A percentile compares a stretch with the other conserved stretches of the same genome.
Evolutionary conservation across 345 rosid genomes (phyloP).

Genomic region (Sisymbrium irio): DNA sequence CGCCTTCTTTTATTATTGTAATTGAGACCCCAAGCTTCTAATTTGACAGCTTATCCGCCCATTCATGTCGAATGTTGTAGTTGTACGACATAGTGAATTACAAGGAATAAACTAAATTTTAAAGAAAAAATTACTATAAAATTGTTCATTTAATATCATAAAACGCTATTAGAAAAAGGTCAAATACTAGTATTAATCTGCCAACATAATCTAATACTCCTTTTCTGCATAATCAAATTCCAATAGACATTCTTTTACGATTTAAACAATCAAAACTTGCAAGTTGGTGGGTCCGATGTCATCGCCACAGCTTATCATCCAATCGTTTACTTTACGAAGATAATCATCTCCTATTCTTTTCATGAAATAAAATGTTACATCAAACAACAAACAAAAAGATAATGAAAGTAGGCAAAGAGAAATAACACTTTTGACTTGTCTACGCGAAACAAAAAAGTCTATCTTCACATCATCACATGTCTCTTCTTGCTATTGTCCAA

Average conservation of each 20-base stretch:
- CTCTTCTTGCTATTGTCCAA: not conserved
- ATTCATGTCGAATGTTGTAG: not conserved
- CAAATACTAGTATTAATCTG: no score
- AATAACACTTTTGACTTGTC: slow-evolving; percentile 13
- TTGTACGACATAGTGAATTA: not conserved
- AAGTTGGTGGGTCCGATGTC: slow-evolving; percentile 19
- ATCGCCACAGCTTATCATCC: not conserved
- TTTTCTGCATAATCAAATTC: not conserved
- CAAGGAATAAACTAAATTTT: no score
- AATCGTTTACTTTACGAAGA: not conserved
- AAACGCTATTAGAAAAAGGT: no score
- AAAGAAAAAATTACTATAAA: not conserved
- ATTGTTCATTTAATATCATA: not conserved
- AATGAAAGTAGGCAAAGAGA: not conserved
- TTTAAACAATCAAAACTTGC: not conserved
- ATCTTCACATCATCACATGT: not conserved
- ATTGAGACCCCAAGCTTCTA: not conserved
- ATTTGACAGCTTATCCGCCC: not conserved
- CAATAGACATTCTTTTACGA: not conserved
- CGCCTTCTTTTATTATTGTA: not conserved
- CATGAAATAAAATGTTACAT: not conserved
- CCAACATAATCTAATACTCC: no score
- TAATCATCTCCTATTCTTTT: not conserved
- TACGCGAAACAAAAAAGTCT: not conserved
- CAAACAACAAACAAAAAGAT: not conserved